phyloP scores from a whole-genome alignment of 2,329 filamentous ascomycete species.

The Xylariaceae sp. region DNA sequence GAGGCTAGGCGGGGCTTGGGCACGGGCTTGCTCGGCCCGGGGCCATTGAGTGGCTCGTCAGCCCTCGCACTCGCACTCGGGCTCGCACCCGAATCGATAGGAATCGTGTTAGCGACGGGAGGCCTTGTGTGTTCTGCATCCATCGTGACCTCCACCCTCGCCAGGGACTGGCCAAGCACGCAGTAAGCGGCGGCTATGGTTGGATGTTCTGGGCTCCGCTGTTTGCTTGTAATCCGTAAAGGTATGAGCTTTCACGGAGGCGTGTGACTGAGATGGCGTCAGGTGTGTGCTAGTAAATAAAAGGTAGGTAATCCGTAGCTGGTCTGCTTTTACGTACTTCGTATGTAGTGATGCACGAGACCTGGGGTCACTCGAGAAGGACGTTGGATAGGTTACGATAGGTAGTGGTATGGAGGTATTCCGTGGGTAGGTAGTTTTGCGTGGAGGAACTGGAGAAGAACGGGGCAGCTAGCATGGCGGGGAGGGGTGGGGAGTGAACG shows the following conservation, averaged over 20 bases:
- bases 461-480: not conserved
- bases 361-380: not conserved
- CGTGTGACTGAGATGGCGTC: conserved; percentile 15
- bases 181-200: conserved; percentile 9
- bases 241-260: conserved; percentile 16
- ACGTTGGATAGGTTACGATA: not conserved
- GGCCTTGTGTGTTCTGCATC: conserved; percentile 23
- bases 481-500: not conserved
- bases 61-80: conserved; percentile 5
- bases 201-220: conserved; percentile 9
- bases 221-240: not conserved
- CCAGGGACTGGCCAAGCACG: conserved; percentile 4
- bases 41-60: conserved; percentile 22
- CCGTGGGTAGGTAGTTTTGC: not conserved
- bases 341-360: conserved; percentile 16
- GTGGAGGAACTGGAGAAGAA: not conserved
- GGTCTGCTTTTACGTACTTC: conserved; percentile 6
- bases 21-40: not conserved
- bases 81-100: not conserved
- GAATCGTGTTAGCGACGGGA: conserved; percentile 1
- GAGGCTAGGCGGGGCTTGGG: not conserved
- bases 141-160: conserved; percentile 23
- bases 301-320: conserved; percentile 11
- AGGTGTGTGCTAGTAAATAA: conserved; percentile 19
- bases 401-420: not conserved